Evolutionary conservation across 1,284 basidiomycete species (phyloP), one percentile per base, ranked within the genome.

Genomic region (Trichosporon coremiiforme): DNA sequence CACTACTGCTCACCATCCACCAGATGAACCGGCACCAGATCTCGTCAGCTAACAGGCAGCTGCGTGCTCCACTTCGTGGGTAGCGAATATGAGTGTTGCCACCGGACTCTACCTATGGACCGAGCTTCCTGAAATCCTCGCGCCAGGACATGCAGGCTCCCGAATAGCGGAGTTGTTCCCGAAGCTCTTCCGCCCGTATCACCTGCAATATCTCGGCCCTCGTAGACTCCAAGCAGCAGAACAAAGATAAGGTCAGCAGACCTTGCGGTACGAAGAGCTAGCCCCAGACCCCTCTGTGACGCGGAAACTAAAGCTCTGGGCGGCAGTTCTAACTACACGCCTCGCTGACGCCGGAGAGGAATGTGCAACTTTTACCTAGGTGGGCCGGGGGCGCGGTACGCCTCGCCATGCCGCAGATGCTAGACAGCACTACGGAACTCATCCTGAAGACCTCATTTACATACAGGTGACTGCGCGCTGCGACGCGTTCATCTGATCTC

Each of bases 391-490:
- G 33, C 33, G 33, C 33, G 33, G 7, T 35, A 35, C 33, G 15
- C 25, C n/a, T 29, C 31, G 55, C 12, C 57, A 62, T 62, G 57
- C 29, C 57, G 17, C 29, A 62, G 31, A 35, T 9, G 29, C 9
- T 9, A 22, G 13, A 17, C 57, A n/a, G 31, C 15, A 62, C 31
- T 31, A 17, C 57, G 15, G 57, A 12, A 35, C 17, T 62, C 57
- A 29, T 31, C 53, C 53, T 57, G 53, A 57, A 57, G 53, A 29
- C 25, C 25, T 57, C 53, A 57, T 57, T 25, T 57, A 57, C 22
- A 8, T 8, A 8, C 12, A 15, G 25, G 12, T 15, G 53, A 5
- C 41, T 45, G 41, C 17, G 41, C 41, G 17, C 17, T n/a, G 41
- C 15, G 41, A 45, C 41, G 41, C 41, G 41, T 45, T 45, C 17